phyloP scores from a whole-genome alignment of 495 filamentous ascomycete genomes.

The Rusavskia elegans region DNA sequence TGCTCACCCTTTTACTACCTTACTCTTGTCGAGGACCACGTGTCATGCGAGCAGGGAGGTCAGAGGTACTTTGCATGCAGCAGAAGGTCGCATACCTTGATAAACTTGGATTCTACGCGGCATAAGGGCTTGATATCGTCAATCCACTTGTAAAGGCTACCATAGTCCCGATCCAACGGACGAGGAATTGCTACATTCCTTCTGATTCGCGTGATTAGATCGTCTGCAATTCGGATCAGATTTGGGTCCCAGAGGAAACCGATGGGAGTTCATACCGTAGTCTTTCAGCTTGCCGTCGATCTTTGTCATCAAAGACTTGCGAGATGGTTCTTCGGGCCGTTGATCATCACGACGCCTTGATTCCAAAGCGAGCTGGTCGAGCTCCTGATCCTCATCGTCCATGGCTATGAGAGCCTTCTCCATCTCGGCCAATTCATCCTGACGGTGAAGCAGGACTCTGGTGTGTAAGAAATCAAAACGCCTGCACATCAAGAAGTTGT shows the following conservation, averaged over 20 bases:
- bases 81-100: conserved; percentile 2
- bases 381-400: conserved; percentile 13
- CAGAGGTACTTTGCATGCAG: too few species aligned
- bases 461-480: conserved; percentile 20
- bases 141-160: conserved; percentile 18
- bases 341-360: conserved; percentile 12
- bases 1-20: background rate
- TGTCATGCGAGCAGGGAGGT: too few species aligned
- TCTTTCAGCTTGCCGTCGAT: conserved; percentile 21
- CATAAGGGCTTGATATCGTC: conserved; percentile 10
- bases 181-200: background rate
- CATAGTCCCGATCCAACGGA: conserved; percentile 12
- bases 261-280: conserved; percentile 15
- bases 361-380: conserved; percentile 1
- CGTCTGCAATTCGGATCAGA: conserved; percentile 3
- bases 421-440: conserved; percentile 19
- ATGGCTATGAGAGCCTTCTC: conserved; percentile 17
- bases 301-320: conserved; percentile 13
- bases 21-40: background rate
- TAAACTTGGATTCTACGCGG: conserved; percentile 11
- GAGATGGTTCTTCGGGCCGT: conserved; percentile 6
- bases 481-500: conserved; percentile 21
- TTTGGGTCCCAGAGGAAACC: conserved; percentile 1
- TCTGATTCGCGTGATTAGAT: conserved; percentile 4
- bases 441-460: conserved; percentile 22